Percentiles rank a stretch among this genome's conserved stretches.
phyloP scores from a whole-genome alignment of 805 yeast species.

The Naumovozyma dairenensis region DNA sequence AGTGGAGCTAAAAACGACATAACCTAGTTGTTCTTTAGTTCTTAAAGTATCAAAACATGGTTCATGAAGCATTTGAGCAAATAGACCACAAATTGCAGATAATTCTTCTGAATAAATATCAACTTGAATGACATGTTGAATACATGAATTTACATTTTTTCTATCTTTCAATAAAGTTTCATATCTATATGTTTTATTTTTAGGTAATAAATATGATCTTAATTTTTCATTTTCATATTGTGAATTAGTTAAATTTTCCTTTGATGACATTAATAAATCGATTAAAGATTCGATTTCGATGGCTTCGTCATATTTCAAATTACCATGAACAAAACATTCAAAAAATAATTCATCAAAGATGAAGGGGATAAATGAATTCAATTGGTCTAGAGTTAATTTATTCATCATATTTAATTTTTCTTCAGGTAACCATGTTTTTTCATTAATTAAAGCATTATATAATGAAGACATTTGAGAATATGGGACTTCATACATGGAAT shows the following conservation, averaged over 20 bases:
- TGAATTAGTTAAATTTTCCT: conserved; percentile 31
- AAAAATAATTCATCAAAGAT: conserved; percentile 51
- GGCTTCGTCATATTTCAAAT: conserved; percentile 48
- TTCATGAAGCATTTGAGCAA: conserved; percentile 67
- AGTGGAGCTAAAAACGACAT: conserved; percentile 77
- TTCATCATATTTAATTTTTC: conserved; percentile 48
- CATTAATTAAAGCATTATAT: conserved; percentile 57
- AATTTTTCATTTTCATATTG: conserved; percentile 23
- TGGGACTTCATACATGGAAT: conserved; percentile 65
- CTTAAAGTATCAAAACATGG: conserved; percentile 85
- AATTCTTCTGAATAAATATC: conserved; percentile 39
- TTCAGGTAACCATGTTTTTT: conserved; percentile 52
- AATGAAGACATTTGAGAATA: conserved; percentile 65
- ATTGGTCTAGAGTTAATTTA: conserved; percentile 38
- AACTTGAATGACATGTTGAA: conserved; percentile 67
- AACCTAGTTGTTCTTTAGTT: conserved; percentile 92
- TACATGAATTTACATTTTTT: conserved; percentile 71
- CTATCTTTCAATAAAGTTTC: conserved; percentile 49
- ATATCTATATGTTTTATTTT: conserved; percentile 34
- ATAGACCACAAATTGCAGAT: conserved; percentile 48
- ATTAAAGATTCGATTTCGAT: conserved; percentile 37
- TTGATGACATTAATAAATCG: conserved; percentile 33
- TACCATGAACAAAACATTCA: conserved; percentile 75
- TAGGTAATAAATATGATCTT: conserved; percentile 36
- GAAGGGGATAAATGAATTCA: conserved; percentile 41